phyloP scores from a whole-genome alignment of 1,284 basidiomycete species.

The Agroathelia rolfsii region DNA sequence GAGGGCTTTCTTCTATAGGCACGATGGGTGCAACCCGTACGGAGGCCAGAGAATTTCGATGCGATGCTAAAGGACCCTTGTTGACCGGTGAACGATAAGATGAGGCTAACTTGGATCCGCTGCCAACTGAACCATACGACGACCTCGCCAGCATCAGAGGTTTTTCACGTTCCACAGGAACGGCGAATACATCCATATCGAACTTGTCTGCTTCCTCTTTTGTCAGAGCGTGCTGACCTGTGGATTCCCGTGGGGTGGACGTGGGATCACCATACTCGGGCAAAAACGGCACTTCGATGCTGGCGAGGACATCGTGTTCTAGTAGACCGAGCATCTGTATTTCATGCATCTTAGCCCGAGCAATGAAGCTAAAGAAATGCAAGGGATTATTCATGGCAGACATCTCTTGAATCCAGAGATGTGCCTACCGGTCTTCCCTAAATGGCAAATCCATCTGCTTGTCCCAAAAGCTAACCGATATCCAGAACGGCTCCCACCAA shows the following conservation, averaged over 20 bases:
- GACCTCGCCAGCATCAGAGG: too few species aligned
- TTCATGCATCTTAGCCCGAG: slow-evolving; percentile 88
- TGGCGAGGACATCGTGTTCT: slow-evolving; percentile 80
- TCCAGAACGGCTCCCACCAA: slow-evolving; percentile 86
- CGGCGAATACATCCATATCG: slow-evolving; percentile 62
- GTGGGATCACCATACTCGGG: slow-evolving; percentile 29
- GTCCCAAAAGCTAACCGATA: slow-evolving; percentile 75
- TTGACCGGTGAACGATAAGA: slow-evolving; percentile 25
- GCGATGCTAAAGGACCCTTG: slow-evolving; percentile 27
- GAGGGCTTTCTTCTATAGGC: slow-evolving; percentile 66
- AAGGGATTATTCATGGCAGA: slow-evolving; percentile 2
- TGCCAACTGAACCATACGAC: too few species aligned
- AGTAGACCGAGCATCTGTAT: slow-evolving; percentile 89
- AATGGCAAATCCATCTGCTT: slow-evolving; percentile 82
- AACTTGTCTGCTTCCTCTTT: slow-evolving; percentile 59
- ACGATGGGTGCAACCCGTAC: slow-evolving; percentile 43
- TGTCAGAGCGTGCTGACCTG: slow-evolving; percentile 23
- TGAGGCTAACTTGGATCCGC: slow-evolving; percentile 23
- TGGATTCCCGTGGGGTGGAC: slow-evolving; percentile 16
- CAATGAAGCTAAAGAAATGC: slow-evolving; percentile 55
- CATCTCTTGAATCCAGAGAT: slow-evolving; percentile 6
- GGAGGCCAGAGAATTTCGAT: slow-evolving; percentile 34
- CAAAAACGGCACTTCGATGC: slow-evolving; percentile 74
- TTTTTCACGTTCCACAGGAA: too few species aligned
- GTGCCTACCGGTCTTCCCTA: slow-evolving; percentile 69